phyloP scores from a whole-genome alignment of 106 monocot species.

The Allium cepa region DNA sequence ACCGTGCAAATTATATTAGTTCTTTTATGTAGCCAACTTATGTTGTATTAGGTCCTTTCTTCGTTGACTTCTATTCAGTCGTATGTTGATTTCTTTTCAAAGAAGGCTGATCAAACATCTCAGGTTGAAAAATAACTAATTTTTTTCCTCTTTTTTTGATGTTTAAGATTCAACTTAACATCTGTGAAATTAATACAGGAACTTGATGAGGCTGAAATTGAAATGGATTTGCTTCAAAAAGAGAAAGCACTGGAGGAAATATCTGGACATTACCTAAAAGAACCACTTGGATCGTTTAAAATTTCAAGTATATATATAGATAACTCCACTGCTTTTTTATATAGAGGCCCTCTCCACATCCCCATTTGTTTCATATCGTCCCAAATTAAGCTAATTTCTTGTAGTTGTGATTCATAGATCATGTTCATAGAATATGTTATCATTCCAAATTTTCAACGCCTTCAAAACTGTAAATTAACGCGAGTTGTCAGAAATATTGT shows the following conservation, averaged over 20 bases:
- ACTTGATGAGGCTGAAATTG: slow-evolving; percentile 94
- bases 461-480: no score
- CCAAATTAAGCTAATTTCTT: no score
- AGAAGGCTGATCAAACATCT: slow-evolving; percentile 50
- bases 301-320: background rate
- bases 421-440: no score
- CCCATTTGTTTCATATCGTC: no score
- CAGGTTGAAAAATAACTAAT: slow-evolving; percentile 32
- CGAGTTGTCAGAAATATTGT: no score
- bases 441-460: no score
- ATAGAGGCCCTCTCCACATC: no score
- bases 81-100: slow-evolving; percentile 86
- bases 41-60: slow-evolving; percentile 49
- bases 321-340: no score
- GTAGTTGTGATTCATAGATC: no score
- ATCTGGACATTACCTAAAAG: slow-evolving; percentile 21
- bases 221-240: slow-evolving; percentile 81
- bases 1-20: background rate
- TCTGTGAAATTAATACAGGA: slow-evolving; percentile 40
- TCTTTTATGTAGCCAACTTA: background rate
- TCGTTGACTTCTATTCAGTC: slow-evolving; percentile 62
- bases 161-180: slow-evolving; percentile 1
- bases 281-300: slow-evolving; percentile 12
- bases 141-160: background rate
- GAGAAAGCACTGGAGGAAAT: slow-evolving; percentile 53